phyloP scores from a whole-genome alignment of 257 asterid species.

The Petrea volubilis region DNA sequence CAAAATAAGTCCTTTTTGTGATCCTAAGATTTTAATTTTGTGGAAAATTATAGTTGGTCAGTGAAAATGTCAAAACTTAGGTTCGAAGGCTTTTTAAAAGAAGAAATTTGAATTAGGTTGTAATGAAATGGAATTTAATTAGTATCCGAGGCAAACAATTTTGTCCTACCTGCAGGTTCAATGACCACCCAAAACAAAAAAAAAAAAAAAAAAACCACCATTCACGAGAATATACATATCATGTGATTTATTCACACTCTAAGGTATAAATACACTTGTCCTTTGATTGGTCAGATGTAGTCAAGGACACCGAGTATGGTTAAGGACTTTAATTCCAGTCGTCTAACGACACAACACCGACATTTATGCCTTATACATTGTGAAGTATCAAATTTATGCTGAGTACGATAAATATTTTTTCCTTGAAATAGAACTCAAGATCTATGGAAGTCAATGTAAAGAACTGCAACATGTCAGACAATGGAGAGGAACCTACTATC shows the following conservation, averaged over 20 bases:
- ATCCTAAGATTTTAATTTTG: neutral
- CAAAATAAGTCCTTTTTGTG: neutral
- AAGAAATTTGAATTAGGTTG: neutral
- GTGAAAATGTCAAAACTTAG: neutral
- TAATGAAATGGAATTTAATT: neutral
- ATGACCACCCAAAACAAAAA: neutral
- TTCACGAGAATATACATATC: too few relatives aligned
- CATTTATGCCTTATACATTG: neutral
- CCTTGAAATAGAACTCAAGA: slow-evolving; percentile 18
- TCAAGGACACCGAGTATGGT: too few relatives aligned
- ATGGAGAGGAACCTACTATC: neutral
- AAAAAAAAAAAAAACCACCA: too few relatives aligned
- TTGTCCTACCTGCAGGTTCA: neutral
- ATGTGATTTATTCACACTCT: neutral
- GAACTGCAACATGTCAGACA: neutral
- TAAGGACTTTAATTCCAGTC: too few relatives aligned
- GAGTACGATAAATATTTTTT: neutral
- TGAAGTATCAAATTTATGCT: neutral
- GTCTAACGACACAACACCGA: too few relatives aligned
- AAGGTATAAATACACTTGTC: neutral
- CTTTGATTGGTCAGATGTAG: neutral
- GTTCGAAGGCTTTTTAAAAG: neutral
- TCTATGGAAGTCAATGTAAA: neutral
- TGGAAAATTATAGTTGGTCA: neutral
- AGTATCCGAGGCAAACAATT: neutral